These are phyloP conservation scores for Murraya paniculata DNA, from an alignment of 345 rosid species.

Conservation along the genomic window DNA sequence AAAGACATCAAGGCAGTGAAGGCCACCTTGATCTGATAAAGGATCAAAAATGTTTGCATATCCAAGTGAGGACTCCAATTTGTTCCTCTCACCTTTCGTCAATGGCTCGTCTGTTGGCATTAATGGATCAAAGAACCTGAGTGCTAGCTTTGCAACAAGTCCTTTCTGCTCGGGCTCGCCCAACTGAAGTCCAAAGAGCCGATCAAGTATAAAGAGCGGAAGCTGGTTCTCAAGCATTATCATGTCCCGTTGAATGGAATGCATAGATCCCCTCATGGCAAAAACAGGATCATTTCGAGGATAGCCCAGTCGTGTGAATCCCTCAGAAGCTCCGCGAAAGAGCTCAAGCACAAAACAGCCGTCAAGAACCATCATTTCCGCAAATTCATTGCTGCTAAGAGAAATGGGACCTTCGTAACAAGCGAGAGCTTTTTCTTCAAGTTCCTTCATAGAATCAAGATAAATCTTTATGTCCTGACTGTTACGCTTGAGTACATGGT, in stretches of 20 bases:
- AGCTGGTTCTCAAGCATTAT: conserved; percentile 85
- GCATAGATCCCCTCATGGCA: conserved; percentile 87
- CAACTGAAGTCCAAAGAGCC: conserved; percentile 61
- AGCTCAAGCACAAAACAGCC: conserved; percentile 84
- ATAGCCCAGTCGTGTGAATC: conserved; percentile 66
- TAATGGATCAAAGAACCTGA: conserved; percentile 76
- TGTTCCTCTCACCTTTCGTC: conserved; percentile 50
- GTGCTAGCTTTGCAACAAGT: conserved; percentile 54
- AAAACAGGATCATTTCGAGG: conserved; percentile 76
- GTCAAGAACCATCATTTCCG: conserved; percentile 84
- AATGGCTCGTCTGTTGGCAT: conserved; percentile 89
- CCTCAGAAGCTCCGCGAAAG: conserved; percentile 68
- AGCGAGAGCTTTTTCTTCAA: conserved; percentile 66
- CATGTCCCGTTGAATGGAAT: conserved; percentile 86
- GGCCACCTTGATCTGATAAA: conserved; percentile 52
- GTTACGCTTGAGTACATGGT: conserved; percentile 58
- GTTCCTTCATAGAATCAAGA: conserved; percentile 57
- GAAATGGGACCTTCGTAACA: conserved; percentile 61
- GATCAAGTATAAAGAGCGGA: conserved; percentile 69
- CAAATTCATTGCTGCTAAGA: conserved; percentile 68
- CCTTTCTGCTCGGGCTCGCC: conserved; percentile 59
- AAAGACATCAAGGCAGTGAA: conserved; percentile 81
- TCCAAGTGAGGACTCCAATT: conserved; percentile 44
- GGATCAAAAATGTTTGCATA: conserved; percentile 51
- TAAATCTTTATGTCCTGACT: conserved; percentile 48